Base-by-base conservation (phyloP, 371 early-diverging fungal species). In the Lichtheimia corymbifera region DNA sequence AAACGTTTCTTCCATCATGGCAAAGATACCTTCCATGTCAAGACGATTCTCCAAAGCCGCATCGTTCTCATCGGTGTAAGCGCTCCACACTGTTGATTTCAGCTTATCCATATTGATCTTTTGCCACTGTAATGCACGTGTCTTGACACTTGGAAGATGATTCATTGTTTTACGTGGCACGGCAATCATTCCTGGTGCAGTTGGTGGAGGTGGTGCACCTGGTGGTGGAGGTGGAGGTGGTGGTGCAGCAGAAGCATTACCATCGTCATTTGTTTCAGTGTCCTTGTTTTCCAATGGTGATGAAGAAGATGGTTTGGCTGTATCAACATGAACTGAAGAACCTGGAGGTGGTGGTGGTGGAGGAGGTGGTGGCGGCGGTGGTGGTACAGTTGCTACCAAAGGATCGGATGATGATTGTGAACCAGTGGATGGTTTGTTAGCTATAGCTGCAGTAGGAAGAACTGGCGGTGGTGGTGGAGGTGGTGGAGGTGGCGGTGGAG, bases 121-220 rank as follows among this genome's bases (percentile, higher is more conserved):
- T 72, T 92, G 92, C 94, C 93, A 93, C 70, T 93, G 92, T 9
- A 93, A 60, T 50, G 86, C 85, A 62, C 91, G 91, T 15, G 93
- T 84, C 68, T 92, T 92, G 57, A 87, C 84, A 35, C 73, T 83
- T 6, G 92, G 85, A 49, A 80, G 64, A 44, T 85, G 85, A 42
- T 77, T 74, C n/a, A 88, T 79, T 50, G 82, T 76, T 67, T 90
- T 90, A 65, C 88, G 80, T 11, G 68, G 64, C 0, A 50, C 47
- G 13, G 49, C 25, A 4, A 9, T 53, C 28, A 63, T 20, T 4
- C 56, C 59, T 12, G 47, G 24, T 18, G 59, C 45, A 22, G 44
- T 22, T 4, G 65, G 65, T 41, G 63, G 63, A 17, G 51, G 44
- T 14, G 59, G 50, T 15, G 57, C 28, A 9, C 50, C 53, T 12